phyloP scores from a whole-genome alignment of 2,329 filamentous ascomycete species.

The Lasiodiplodia gonubiensis region DNA sequence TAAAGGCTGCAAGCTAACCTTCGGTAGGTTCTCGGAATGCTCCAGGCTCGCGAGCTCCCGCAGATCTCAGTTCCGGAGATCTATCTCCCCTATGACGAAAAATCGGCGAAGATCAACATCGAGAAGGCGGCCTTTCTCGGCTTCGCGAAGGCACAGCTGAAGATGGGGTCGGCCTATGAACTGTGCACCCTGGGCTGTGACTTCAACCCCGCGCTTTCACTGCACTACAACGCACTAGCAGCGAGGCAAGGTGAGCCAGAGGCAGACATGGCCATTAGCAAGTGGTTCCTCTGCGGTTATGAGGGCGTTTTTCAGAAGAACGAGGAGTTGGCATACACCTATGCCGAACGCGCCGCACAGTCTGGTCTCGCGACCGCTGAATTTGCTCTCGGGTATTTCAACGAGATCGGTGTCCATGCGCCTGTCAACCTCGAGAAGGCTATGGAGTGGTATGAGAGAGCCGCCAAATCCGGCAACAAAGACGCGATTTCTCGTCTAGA shows the following conservation, averaged over 20 bases:
- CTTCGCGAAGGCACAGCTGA: constrained; percentile 94
- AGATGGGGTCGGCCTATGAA: constrained; percentile 96
- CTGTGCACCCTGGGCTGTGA: constrained; percentile 92
- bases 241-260: constrained; percentile 91
- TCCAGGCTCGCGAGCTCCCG: constrained; percentile 87
- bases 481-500: constrained; percentile 84
- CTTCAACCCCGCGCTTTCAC: constrained; percentile 87
- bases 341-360: constrained; percentile 83
- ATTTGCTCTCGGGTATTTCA: constrained; percentile 96
- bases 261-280: constrained; percentile 93
- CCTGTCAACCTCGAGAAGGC: constrained; percentile 83
- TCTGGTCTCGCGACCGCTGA: constrained; percentile 86
- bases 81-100: constrained; percentile 73
- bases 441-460: constrained; percentile 86
- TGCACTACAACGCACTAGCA: constrained; percentile 95
- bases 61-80: constrained; percentile 81
- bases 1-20: constrained; percentile 7
- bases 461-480: constrained; percentile 87
- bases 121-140: constrained; percentile 96
- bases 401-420: constrained; percentile 93
- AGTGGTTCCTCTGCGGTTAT: constrained; percentile 97
- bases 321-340: constrained; percentile 89
- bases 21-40: constrained; percentile 79
- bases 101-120: constrained; percentile 81
- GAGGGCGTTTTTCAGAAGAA: constrained; percentile 94